Evolutionary conservation across 1,284 basidiomycete genomes (phyloP).

Genomic region (Microbotryomycetes sp.): DNA sequence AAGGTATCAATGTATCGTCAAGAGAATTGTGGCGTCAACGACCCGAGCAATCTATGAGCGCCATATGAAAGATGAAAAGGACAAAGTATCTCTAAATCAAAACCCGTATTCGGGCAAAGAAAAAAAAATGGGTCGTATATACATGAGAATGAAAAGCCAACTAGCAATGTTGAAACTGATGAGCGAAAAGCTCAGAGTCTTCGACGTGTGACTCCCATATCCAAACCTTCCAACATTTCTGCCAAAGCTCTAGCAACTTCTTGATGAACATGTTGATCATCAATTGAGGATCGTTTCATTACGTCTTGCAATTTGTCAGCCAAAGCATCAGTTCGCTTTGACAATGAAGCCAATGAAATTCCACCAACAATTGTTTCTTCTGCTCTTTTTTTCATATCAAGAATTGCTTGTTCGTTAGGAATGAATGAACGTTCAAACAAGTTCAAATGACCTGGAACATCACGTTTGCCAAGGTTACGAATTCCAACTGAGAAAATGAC

Average conservation of each 20-base stretch:
- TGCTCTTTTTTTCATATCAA: neutral
- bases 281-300: neutral
- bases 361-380: neutral
- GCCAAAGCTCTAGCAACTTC: neutral
- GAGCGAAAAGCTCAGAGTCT: too few relatives aligned
- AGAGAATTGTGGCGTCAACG: too few relatives aligned
- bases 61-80: too few relatives aligned
- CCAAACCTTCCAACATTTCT: neutral
- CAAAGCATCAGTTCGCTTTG: neutral
- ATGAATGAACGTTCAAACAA: neutral
- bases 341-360: neutral
- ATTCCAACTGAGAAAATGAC: neutral
- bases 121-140: too few relatives aligned
- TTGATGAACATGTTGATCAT: neutral
- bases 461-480: neutral
- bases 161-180: too few relatives aligned
- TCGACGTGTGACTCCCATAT: neutral
- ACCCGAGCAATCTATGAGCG: too few relatives aligned
- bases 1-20: too few relatives aligned
- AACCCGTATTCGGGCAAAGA: too few relatives aligned
- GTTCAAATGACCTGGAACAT: neutral
- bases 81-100: too few relatives aligned
- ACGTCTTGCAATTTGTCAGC: neutral
- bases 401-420: neutral
- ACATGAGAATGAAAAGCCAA: too few relatives aligned